Conservation (phyloP, 164 flowering plant genomes). For the Magnolia officinalis region DNA sequence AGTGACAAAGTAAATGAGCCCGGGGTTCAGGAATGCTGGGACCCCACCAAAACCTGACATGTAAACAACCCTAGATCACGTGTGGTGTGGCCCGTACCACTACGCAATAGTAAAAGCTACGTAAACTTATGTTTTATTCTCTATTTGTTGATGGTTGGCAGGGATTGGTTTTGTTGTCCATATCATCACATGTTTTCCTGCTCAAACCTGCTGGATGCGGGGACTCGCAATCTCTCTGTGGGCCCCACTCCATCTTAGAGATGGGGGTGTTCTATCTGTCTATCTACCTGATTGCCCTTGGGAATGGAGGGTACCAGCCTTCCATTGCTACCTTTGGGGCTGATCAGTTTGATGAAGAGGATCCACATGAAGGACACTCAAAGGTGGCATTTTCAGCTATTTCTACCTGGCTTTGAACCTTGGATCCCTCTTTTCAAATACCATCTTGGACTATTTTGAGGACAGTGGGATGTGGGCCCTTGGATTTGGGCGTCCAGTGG, state of each 20-base stretch:
- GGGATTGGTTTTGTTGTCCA: slow-evolving; percentile 70
- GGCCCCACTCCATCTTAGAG: slow-evolving; percentile 45
- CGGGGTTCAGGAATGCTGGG: no score
- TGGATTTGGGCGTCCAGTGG: slow-evolving; percentile 73
- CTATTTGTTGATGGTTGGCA: slow-evolving; percentile 22
- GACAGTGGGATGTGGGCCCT: slow-evolving; percentile 82
- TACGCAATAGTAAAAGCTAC: neutral
- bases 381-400: slow-evolving; percentile 89
- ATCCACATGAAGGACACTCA: slow-evolving; percentile 52
- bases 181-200: slow-evolving; percentile 58
- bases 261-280: slow-evolving; percentile 61
- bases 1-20: no score
- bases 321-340: slow-evolving; percentile 89
- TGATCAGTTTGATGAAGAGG: slow-evolving; percentile 84
- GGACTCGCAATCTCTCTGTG: slow-evolving; percentile 33
- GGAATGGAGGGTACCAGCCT: slow-evolving; percentile 93
- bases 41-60: no score
- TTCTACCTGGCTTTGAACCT: slow-evolving; percentile 85
- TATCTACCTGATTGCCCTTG: slow-evolving; percentile 69
- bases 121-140: neutral
- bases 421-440: slow-evolving; percentile 80
- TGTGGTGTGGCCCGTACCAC: neutral
- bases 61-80: no score
- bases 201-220: slow-evolving; percentile 76
- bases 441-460: slow-evolving; percentile 70